A percentile compares a stretch with the other conserved stretches of the same genome.
Evolutionary conservation across 345 rosid genomes (phyloP).

Genomic region (Salix koriyanagi): DNA sequence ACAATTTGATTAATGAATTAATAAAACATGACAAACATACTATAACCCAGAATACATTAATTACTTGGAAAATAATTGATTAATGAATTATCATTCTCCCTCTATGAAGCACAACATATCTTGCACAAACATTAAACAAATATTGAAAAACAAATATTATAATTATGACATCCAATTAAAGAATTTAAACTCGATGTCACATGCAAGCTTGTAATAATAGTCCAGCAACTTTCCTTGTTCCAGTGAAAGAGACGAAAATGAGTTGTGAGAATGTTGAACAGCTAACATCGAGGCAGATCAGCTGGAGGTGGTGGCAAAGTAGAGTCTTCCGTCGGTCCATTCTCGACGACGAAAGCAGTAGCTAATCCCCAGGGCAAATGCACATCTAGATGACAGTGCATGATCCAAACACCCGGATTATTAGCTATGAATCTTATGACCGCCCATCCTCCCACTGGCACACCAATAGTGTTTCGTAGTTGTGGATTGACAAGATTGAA

Average conservation of each 20-base stretch:
- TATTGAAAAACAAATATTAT: background rate
- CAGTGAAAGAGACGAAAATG: too few species aligned
- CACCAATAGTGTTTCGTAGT: slow-evolving; percentile 63
- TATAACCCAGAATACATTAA: too few species aligned
- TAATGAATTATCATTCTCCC: too few species aligned
- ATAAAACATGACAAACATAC: too few species aligned
- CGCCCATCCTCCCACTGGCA: slow-evolving; percentile 42
- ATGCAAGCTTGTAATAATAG: too few species aligned
- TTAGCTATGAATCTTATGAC: slow-evolving; percentile 73
- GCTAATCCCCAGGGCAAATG: slow-evolving; percentile 28
- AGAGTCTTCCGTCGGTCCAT: slow-evolving; percentile 15
- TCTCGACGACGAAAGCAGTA: slow-evolving; percentile 10
- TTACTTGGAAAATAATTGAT: too few species aligned
- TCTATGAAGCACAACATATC: too few species aligned
- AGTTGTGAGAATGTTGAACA: background rate
- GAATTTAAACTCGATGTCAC: too few species aligned
- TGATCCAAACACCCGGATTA: slow-evolving; percentile 57
- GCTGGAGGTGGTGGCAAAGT: slow-evolving; percentile 32
- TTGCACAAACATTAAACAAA: too few species aligned
- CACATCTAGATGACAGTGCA: slow-evolving; percentile 32
- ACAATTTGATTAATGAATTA: too few species aligned
- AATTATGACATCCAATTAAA: too few species aligned
- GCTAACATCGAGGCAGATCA: slow-evolving; percentile 22
- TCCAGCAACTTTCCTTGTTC: too few species aligned
- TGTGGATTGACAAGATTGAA: slow-evolving; percentile 65